phyloP scores from a whole-genome alignment of 352 stramenopile species.

The Globisporangium spiculum region DNA sequence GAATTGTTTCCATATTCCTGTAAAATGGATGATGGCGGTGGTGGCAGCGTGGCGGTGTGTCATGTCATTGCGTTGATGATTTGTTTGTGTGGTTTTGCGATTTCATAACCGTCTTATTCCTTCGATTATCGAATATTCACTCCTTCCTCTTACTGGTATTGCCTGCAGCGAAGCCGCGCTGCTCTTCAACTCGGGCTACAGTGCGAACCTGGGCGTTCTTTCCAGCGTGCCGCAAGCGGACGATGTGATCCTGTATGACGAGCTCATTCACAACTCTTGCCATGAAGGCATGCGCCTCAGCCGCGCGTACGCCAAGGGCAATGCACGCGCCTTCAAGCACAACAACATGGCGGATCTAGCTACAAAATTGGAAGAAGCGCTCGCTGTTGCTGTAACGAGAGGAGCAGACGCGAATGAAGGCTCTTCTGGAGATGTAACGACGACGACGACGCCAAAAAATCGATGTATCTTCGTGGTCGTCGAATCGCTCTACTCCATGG shows the following conservation, averaged over 20 bases:
- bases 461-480: constrained; percentile 93
- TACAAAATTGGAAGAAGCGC: constrained; percentile 42
- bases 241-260: constrained; percentile 95
- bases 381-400: neutral
- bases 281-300: constrained; percentile 92
- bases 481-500: constrained; percentile 99
- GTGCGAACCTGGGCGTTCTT: constrained; percentile 94
- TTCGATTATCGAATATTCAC: constrained; percentile 15
- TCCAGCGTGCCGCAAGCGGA: constrained; percentile 86
- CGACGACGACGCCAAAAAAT: neutral
- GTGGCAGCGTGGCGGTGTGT: neutral
- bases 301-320: constrained; percentile 47
- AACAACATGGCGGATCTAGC: constrained; percentile 89
- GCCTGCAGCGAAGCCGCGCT: constrained; percentile 78
- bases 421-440: neutral
- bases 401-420: neutral
- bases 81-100: neutral
- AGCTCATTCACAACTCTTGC: constrained; percentile 96
- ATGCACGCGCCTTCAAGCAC: constrained; percentile 81
- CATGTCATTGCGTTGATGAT: neutral
- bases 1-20: constrained; percentile 6
- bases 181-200: constrained; percentile 97
- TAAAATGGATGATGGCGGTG: neutral
- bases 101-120: constrained; percentile 1
- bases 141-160: neutral